Evolutionary conservation across 139 green algal genomes (phyloP), one percentile per base, ranked within the genome.

Genomic region (Chlamydomonas schloesseri): DNA sequence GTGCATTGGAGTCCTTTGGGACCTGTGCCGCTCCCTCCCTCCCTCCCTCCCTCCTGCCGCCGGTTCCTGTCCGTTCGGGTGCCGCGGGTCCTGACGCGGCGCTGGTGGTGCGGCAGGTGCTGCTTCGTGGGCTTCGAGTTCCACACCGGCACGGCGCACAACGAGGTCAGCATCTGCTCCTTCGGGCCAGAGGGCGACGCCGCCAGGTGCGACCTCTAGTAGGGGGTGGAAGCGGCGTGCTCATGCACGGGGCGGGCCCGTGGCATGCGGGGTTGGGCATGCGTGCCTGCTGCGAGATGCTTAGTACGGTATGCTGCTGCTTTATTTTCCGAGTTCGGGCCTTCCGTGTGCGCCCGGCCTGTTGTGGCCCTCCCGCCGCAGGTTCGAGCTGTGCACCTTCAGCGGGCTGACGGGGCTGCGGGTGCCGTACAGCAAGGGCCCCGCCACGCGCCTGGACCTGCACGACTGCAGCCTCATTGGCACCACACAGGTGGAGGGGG

Each of bases 61-160:
- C 50, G 11, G 11, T 11, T 14, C 50, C 50, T 57, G 50, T 15
- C 53, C 13, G 53, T 13, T 23, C 53, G 53, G 53, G 15, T 13
- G 53, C 13, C 53, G 53, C 53, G 15, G 53, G 53, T 13, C 53
- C 15, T 13, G 13, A 24, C 71, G 24, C 15, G 9, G 24, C 42
- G 9, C 15, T 29, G 13, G n/a, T n/a, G n/a, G n/a, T n/a, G 21
- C 33, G 13, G 24, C 37, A 85, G 79, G 50, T 85, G 79, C n/a
- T 85, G 65, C 79, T 73, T 85, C 60, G 79, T 76, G 33, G 79
- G 79, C 10, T 57, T 85, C 29, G 79, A 85, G 79, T 76, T 85
- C 47, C 79, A 76, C 67, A 85, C 79, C 31, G 18, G 47, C 8
- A 60, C 55, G 31, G 47, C 50, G 11, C 65, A 85, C 47, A 58